Conservation (phyloP, 164 flowering plant species). For the Nymphaea thermarum region DNA sequence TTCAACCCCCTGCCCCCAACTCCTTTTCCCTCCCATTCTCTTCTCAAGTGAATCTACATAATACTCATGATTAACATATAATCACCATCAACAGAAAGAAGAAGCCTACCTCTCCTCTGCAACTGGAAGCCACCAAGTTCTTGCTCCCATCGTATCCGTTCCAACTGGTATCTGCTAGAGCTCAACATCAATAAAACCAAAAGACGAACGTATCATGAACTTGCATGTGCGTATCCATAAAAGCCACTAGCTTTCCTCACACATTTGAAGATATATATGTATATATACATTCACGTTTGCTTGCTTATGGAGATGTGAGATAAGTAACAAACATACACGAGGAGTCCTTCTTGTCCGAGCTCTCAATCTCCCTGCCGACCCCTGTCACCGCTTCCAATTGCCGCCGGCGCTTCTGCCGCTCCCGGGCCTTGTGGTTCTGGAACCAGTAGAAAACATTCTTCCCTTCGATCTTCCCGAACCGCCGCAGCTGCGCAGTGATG, state of each 20-base stretch:
- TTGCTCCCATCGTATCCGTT: not conserved
- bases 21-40: constrained; percentile 1
- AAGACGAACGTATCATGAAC: not conserved
- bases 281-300: not conserved
- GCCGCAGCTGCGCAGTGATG: constrained; percentile 66
- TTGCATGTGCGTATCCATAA: no score
- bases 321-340: constrained; percentile 17
- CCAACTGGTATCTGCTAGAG: not conserved
- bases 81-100: not conserved
- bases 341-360: constrained; percentile 27
- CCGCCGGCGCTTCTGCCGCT: constrained; percentile 77
- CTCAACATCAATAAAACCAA: not conserved
- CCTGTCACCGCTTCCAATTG: constrained; percentile 23
- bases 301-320: not conserved
- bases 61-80: not conserved
- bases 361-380: constrained; percentile 12
- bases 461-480: constrained; percentile 83
- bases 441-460: constrained; percentile 96
- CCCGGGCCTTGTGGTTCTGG: constrained; percentile 90
- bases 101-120: no score
- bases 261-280: no score
- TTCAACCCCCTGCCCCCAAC: constrained; percentile 4
- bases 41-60: not conserved
- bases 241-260: no score
- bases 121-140: no score